Conservation (phyloP, 1,284 basidiomycete genomes). For the Ceratobasidium sp. region DNA sequence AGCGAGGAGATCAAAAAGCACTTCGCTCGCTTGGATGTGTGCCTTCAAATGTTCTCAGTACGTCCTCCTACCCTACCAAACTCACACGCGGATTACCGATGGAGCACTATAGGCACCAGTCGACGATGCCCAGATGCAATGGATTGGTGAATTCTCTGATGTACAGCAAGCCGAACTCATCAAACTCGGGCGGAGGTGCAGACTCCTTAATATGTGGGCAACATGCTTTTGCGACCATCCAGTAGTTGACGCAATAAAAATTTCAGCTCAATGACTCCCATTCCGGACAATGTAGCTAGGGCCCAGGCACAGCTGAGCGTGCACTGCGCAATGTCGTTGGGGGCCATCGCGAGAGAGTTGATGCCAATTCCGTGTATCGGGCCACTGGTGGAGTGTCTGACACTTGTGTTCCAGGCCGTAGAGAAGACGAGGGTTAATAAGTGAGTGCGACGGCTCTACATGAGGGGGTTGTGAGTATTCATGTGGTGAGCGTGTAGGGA, state of each 20-base stretch:
- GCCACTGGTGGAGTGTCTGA: background rate
- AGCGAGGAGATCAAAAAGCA: slow-evolving; percentile 14
- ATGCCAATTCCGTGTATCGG: slow-evolving; percentile 3
- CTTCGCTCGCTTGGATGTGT: background rate
- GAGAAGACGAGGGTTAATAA: slow-evolving; percentile 18
- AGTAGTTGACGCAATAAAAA: too few relatives aligned
- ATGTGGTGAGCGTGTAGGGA: background rate
- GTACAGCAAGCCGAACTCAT: background rate
- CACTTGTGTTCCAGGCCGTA: background rate
- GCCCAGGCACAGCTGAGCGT: background rate
- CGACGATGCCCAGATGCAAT: slow-evolving; percentile 20
- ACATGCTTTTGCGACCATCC: too few relatives aligned
- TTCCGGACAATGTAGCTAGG: background rate
- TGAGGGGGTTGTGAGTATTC: background rate
- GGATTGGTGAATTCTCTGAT: background rate
- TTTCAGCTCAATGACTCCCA: too few relatives aligned
- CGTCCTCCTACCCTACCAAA: background rate
- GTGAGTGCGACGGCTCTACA: background rate
- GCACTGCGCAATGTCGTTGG: slow-evolving; percentile 12
- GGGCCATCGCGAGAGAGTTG: background rate
- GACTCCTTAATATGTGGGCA: too few relatives aligned
- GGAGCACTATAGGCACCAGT: background rate
- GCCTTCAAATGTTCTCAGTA: slow-evolving; percentile 16
- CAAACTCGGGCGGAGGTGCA: slow-evolving; percentile 18
- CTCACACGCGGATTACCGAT: too few relatives aligned